phyloP scores from a whole-genome alignment of 495 filamentous ascomycete genomes.

The Hypomontagnella submonticulosa region DNA sequence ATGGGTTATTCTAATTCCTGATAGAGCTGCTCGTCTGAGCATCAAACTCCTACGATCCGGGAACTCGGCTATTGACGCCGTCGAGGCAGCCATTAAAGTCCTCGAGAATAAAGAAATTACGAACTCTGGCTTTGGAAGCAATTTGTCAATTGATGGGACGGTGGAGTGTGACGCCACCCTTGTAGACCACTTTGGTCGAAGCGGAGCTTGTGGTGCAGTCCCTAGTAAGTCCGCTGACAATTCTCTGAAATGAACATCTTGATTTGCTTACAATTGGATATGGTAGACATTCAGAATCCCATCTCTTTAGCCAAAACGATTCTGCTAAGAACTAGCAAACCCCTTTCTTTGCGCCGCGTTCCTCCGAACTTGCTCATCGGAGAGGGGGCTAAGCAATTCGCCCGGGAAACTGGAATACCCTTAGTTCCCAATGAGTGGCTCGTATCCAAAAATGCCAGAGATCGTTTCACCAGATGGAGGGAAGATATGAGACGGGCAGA shows the following conservation, averaged over 20 bases:
- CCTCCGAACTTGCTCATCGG: slow-evolving; percentile 93
- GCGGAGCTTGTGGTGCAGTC: slow-evolving; percentile 91
- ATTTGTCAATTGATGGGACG: slow-evolving; percentile 86
- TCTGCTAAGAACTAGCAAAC: slow-evolving; percentile 75
- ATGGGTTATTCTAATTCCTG: neutral
- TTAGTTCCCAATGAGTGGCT: slow-evolving; percentile 76
- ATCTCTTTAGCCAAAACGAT: slow-evolving; percentile 86
- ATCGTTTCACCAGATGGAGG: slow-evolving; percentile 81
- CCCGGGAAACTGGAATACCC: slow-evolving; percentile 76
- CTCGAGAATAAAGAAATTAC: slow-evolving; percentile 95
- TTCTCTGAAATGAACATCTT: neutral
- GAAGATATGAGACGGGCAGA: slow-evolving; percentile 74
- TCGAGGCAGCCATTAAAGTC: slow-evolving; percentile 85
- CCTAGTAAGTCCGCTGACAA: slow-evolving; percentile 67
- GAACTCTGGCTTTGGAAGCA: slow-evolving; percentile 96
- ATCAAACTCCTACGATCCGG: slow-evolving; percentile 84
- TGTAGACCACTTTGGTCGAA: slow-evolving; percentile 88
- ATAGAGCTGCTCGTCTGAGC: slow-evolving; percentile 79
- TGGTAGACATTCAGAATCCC: slow-evolving; percentile 87
- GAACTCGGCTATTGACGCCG: slow-evolving; percentile 85
- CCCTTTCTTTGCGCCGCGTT: slow-evolving; percentile 83
- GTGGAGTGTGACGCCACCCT: slow-evolving; percentile 96
- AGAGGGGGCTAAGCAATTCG: slow-evolving; percentile 84
- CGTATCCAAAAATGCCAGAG: slow-evolving; percentile 76
- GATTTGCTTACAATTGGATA: slow-evolving; percentile 3